These are phyloP conservation scores for Botrytis fabae DNA, from an alignment of 2,329 filamentous ascomycete genomes.

Conservation along the genomic window DNA sequence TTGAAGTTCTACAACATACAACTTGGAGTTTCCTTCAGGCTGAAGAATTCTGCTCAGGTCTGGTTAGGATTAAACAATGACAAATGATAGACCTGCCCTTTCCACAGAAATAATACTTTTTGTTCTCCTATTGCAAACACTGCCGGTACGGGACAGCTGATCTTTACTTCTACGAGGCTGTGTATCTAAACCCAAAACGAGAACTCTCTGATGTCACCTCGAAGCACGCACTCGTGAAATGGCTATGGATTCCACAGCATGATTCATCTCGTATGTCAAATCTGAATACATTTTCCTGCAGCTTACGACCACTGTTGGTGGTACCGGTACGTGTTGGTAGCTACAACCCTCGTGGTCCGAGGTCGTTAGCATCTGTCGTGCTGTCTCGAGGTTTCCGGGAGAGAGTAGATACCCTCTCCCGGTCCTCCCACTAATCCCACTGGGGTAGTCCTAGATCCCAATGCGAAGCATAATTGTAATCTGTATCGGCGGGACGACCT, in stretches of 20 bases:
- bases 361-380: slow-evolving; percentile 12
- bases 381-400: slow-evolving; percentile 12
- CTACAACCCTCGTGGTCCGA: slow-evolving; percentile 5
- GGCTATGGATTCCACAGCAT: slow-evolving; percentile 11
- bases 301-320: slow-evolving; percentile 14
- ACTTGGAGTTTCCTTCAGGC: background rate
- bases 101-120: background rate
- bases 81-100: background rate
- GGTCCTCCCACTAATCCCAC: background rate
- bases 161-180: background rate
- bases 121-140: background rate
- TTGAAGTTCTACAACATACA: background rate
- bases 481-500: slow-evolving; percentile 2
- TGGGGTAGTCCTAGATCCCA: background rate
- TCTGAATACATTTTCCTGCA: slow-evolving; percentile 3
- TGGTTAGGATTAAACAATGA: background rate
- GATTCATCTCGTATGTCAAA: background rate
- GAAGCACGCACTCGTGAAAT: slow-evolving; percentile 1
- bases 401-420: slow-evolving; percentile 12
- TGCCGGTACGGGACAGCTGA: background rate
- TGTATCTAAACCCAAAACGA: background rate
- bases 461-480: background rate
- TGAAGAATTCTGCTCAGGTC: background rate
- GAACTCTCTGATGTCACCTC: background rate
- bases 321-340: background rate